Percentiles rank a stretch among this genome's conserved stretches.
Conservation (phyloP, 2,329 filamentous ascomycete genomes). For the Fusarium napiforme region DNA sequence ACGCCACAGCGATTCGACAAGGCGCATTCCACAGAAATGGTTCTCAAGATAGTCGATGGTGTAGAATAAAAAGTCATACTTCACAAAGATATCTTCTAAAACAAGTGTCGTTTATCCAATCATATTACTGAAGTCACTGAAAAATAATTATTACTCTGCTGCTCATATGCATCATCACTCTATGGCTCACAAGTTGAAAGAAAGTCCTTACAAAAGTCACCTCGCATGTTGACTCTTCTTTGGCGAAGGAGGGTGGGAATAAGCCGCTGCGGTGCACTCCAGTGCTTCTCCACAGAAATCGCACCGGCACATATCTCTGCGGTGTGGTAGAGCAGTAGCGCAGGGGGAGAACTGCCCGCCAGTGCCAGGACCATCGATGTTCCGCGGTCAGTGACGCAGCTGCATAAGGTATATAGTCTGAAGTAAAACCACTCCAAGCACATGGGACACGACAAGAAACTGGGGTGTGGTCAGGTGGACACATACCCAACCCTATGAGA, state of each 20-base stretch:
- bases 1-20: fast-evolving
- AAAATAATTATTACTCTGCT: fast-evolving
- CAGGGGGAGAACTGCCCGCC: no score
- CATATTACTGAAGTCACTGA: not conserved
- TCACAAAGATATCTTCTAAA: not conserved
- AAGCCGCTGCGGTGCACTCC: not conserved
- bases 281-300: no score
- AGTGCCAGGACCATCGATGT: not conserved
- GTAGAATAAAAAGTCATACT: no score
- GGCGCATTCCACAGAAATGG: fast-evolving
- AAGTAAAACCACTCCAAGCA: not conserved
- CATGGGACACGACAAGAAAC: not conserved
- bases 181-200: not conserved
- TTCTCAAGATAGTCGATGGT: not conserved
- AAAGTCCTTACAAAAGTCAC: not conserved
- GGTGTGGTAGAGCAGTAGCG: no score
- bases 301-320: fast-evolving
- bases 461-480: not conserved
- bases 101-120: not conserved
- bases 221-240: fast-evolving
- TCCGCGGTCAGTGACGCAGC: not conserved
- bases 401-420: not conserved
- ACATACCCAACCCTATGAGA: not conserved
- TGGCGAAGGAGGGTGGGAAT: not conserved
- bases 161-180: fast-evolving